Base-by-base conservation (phyloP, 2,329 filamentous ascomycete genomes). In the Trichoderma hamatum region DNA sequence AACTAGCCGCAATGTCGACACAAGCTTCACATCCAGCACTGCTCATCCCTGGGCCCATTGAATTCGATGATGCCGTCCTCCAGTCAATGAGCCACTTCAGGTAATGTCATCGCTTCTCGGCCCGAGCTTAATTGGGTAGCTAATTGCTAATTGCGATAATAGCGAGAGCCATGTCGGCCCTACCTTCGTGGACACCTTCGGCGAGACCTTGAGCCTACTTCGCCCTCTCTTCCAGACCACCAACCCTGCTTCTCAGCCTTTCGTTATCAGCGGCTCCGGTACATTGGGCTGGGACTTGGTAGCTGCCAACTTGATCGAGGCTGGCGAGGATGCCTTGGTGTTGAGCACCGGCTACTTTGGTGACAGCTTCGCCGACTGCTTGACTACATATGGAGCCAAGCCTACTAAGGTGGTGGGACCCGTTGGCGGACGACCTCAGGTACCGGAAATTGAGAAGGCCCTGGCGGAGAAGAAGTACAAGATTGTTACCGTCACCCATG, bases 231-330 rank as follows among this genome's bases (percentile, higher is more conserved):
- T 99, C 88, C 93, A 97, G 83, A 95, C 93, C 74, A 91, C 90
- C 76, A 88, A 94, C 77, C 86, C 94, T 63, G 82, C 89, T 59
- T 89, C 94, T 32, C 96, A 99, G 80, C 94, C 96, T 51, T 96
- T 97, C 78, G 88, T 98, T 78, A 89, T 99, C 79, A 94, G 93
- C 73, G 96, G 96, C 72, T 97, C 94, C 65, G 96, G 96, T 69
- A 99, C 96, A 24, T 86, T 99, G 9, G 96, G 96, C 71, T 99
- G 96, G 96, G 96, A 99, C 78, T 84, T 98, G 70, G 94, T 98
- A 56, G 91, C 94, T n/a, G 91, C 94, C 75, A 99, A 98, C 84
- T 83, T 99, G 72, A 86, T 93, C 71, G 95, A 99, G 83, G 87
- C 90, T 62, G 94, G 92, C 70, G 96, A 99, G 77, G 88, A 97